Evolutionary conservation across 768 basidiomycete species (phyloP).

Genomic region (Amanita pseudoporphyria): DNA sequence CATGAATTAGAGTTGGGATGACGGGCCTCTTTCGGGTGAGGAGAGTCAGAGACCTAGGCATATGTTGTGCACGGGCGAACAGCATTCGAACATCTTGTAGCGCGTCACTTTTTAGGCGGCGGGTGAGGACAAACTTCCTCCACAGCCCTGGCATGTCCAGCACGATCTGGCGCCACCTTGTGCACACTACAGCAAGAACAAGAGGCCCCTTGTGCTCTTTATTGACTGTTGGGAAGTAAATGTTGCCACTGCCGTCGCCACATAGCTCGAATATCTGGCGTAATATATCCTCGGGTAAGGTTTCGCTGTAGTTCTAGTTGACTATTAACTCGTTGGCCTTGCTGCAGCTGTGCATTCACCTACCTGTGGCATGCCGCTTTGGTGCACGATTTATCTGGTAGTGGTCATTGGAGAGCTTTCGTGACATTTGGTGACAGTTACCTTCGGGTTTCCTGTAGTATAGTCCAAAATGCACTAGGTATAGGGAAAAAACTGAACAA

Average conservation of each 20-base stretch:
- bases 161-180: constrained; percentile 1
- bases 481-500: too few species aligned
- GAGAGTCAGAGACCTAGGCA: not conserved
- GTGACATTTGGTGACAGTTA: not conserved
- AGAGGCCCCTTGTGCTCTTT: not conserved
- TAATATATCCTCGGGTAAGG: not conserved
- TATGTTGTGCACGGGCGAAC: not conserved
- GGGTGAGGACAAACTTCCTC: constrained; percentile 1
- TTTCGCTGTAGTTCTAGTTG: not conserved
- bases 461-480: too few species aligned
- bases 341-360: not conserved
- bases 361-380: not conserved
- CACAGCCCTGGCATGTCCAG: not conserved
- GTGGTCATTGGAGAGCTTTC: not conserved
- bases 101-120: not conserved
- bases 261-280: not conserved
- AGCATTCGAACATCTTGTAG: not conserved
- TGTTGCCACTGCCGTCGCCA: not conserved
- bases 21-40: not conserved
- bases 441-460: not conserved
- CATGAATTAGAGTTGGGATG: not conserved
- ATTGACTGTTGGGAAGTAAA: not conserved
- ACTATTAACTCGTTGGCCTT: not conserved
- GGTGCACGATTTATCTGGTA: not conserved
- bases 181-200: not conserved